These are phyloP conservation scores for Tagetes patula DNA, from an alignment of 129 eudicot species.

Conservation along the genomic window DNA sequence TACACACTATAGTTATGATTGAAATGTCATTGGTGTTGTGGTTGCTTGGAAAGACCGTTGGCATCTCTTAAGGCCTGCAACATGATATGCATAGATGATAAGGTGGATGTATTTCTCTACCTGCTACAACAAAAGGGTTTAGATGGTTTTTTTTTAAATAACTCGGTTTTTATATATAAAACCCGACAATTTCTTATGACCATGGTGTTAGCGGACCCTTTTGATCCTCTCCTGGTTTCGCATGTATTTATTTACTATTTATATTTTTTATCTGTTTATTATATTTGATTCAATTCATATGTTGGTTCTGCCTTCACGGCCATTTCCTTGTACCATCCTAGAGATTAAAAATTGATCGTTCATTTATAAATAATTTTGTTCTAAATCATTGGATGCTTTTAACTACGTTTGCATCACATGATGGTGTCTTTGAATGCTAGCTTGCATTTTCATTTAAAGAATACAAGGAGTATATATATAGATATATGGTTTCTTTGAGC, in stretches of 20 bases:
- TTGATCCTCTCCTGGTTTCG: not conserved
- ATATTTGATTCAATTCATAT: not conserved
- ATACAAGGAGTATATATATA: not conserved
- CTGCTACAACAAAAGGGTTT: too few relatives aligned
- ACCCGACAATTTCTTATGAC: too few relatives aligned
- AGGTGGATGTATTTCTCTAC: not conserved
- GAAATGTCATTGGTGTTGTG: slow-evolving; percentile 87
- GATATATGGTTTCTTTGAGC: not conserved
- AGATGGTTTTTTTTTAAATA: too few relatives aligned
- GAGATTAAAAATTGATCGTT: not conserved
- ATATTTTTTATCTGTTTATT: slow-evolving; percentile 6
- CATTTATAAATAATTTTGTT: slow-evolving; percentile 22
- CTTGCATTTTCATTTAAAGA: not conserved
- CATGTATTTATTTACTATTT: slow-evolving; percentile 3
- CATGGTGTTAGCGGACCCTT: too few relatives aligned
- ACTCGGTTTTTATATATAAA: too few relatives aligned
- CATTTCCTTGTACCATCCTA: too few relatives aligned
- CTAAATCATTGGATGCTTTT: not conserved
- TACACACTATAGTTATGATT: slow-evolving; percentile 76
- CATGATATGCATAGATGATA: not conserved
- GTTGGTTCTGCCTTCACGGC: not conserved
- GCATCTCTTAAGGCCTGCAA: slow-evolving; percentile 49
- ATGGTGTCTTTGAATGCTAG: not conserved
- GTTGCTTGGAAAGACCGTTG: slow-evolving; percentile 95
- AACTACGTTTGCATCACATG: slow-evolving; percentile 5